Evolutionary conservation across 352 stramenopile species (phyloP).

Genomic region (Globisporangium polare): DNA sequence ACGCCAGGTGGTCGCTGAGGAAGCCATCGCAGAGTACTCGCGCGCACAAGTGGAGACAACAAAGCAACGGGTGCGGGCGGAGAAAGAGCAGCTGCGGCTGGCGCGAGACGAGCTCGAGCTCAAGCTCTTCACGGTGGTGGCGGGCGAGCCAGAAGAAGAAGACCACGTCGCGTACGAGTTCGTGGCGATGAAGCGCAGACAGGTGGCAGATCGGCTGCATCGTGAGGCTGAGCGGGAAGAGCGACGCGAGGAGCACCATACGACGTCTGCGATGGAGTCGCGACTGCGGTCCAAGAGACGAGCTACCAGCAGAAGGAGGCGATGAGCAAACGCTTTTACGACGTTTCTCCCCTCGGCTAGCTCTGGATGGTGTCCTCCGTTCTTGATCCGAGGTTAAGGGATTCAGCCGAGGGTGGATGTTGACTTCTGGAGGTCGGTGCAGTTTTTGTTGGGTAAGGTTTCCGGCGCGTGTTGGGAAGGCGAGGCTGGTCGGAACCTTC

Average conservation of each 20-base stretch:
- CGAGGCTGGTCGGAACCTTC: no score
- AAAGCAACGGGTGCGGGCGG: neutral
- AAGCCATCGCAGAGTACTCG: neutral
- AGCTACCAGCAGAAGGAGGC: neutral
- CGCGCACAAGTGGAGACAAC: neutral
- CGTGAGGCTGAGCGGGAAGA: neutral
- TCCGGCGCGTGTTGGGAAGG: no score
- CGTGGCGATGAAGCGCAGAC: neutral
- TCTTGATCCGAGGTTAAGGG: no score
- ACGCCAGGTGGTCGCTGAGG: neutral
- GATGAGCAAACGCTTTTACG: no score
- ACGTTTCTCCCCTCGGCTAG: no score
- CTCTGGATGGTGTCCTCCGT: no score
- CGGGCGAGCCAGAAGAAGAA: neutral
- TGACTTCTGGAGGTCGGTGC: no score
- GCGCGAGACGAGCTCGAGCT: neutral
- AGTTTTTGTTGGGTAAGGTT: no score
- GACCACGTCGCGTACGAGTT: neutral
- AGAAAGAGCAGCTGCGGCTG: neutral
- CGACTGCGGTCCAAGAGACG: neutral
- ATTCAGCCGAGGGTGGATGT: no score
- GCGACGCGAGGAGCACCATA: neutral
- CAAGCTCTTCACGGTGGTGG: neutral
- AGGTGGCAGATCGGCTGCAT: neutral
- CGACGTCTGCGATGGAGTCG: no score